phyloP scores from a whole-genome alignment of 2,329 filamentous ascomycete species.

The Colletotrichum somersetense region DNA sequence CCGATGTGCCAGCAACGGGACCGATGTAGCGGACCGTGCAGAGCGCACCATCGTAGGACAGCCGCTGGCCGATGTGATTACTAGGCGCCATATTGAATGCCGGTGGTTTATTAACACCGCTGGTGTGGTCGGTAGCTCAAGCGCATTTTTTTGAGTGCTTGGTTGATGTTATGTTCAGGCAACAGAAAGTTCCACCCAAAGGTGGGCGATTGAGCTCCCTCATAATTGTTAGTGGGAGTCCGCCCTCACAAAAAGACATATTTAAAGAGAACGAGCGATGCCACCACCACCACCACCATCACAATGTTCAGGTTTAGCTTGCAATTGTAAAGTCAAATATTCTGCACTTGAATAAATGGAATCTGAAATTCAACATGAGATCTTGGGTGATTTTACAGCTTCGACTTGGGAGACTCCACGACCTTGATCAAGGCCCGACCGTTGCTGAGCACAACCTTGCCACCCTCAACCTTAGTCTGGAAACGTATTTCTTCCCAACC shows the following conservation, averaged over 20 bases:
- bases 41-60: slow-evolving; percentile 81
- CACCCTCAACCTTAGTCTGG: slow-evolving; percentile 79
- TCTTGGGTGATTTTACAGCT: slow-evolving; percentile 62
- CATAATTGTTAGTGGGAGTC: slow-evolving; percentile 36
- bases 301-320: too few species aligned
- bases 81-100: slow-evolving; percentile 53
- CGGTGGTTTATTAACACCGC: slow-evolving; percentile 21
- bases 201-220: slow-evolving; percentile 8
- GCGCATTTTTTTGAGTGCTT: slow-evolving; percentile 15
- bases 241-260: neutral
- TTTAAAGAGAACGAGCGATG: neutral
- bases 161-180: slow-evolving; percentile 4
- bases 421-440: slow-evolving; percentile 83
- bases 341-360: neutral
- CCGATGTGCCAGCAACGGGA: slow-evolving; percentile 78
- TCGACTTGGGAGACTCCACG: slow-evolving; percentile 68
- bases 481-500: slow-evolving; percentile 88
- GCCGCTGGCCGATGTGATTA: slow-evolving; percentile 75
- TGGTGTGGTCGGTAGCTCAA: neutral
- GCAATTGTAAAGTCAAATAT: neutral
- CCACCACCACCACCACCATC: neutral
- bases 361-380: neutral
- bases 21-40: slow-evolving; percentile 92
- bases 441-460: slow-evolving; percentile 89
- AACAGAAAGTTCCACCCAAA: slow-evolving; percentile 9